These are phyloP conservation scores for Dictyostelium firmibasis DNA, from an alignment of 78 protist genomes.

Conservation along the genomic window DNA sequence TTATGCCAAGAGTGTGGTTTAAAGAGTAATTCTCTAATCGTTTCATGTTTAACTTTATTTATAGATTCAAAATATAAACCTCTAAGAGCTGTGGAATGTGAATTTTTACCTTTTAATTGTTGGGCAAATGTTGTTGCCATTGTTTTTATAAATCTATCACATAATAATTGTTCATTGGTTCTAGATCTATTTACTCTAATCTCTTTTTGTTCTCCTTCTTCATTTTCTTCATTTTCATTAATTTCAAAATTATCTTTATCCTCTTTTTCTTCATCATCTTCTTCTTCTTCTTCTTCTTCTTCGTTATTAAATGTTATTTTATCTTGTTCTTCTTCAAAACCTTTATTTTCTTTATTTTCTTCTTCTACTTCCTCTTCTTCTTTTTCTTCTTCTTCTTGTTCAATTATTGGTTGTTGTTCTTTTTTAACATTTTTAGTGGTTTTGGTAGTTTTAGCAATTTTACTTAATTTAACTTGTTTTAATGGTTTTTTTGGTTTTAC, in stretches of 20 bases:
- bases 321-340: not conserved
- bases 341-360: not conserved
- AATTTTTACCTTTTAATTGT: slow-evolving; percentile 1
- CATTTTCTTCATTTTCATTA: not conserved
- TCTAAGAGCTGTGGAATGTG: not conserved
- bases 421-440: slow-evolving; percentile 29
- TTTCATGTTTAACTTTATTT: slow-evolving; percentile 1
- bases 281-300: not conserved
- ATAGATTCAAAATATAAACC: slow-evolving; percentile 39
- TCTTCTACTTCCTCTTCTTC: not conserved
- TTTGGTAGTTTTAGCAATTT: not conserved
- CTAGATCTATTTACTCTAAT: not conserved
- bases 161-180: not conserved
- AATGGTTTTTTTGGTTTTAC: not conserved
- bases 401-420: not conserved
- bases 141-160: slow-evolving; percentile 36
- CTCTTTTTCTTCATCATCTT: not conserved
- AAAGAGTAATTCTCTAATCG: slow-evolving; percentile 33
- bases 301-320: not conserved
- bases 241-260: not conserved
- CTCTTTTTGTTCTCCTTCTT: not conserved
- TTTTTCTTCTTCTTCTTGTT: not conserved
- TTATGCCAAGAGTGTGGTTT: slow-evolving; percentile 29
- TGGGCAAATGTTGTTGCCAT: slow-evolving; percentile 17
- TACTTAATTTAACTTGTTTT: not conserved